Conservation (phyloP, 1,139 yeast species). For the Suhomyces panamericanus region DNA sequence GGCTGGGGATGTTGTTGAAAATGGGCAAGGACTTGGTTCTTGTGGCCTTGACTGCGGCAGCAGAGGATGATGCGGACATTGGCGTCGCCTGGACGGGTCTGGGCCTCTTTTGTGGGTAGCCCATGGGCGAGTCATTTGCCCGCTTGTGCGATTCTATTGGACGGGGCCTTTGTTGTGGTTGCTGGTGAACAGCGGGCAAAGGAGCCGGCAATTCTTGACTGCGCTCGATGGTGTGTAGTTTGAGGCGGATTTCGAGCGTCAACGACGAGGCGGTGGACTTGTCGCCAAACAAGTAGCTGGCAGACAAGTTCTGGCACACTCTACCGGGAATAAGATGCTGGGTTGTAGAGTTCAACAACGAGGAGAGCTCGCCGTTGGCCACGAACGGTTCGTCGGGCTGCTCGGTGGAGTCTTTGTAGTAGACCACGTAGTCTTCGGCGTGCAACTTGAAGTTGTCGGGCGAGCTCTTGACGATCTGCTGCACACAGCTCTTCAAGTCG, state of each 20-base stretch:
- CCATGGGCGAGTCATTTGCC: slow-evolving; percentile 9
- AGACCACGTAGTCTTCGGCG: slow-evolving; percentile 62
- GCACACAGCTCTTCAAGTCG: slow-evolving; percentile 52
- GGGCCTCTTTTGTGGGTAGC: slow-evolving; percentile 11
- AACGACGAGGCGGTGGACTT: slow-evolving; percentile 44
- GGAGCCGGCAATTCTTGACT: slow-evolving; percentile 13
- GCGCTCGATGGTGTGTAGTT: slow-evolving; percentile 48
- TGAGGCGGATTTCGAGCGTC: slow-evolving; percentile 65
- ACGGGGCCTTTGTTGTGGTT: slow-evolving; percentile 9
- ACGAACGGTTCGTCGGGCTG: slow-evolving; percentile 76
- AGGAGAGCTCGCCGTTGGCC: slow-evolving; percentile 64
- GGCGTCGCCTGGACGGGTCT: slow-evolving; percentile 7
- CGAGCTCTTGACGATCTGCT: slow-evolving; percentile 51
- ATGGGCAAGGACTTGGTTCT: slow-evolving; percentile 65
- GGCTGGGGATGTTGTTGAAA: slow-evolving; percentile 46
- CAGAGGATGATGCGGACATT: slow-evolving; percentile 18
- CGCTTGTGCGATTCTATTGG: slow-evolving; percentile 6
- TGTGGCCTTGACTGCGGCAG: slow-evolving; percentile 54
- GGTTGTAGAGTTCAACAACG: slow-evolving; percentile 31
- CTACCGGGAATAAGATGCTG: slow-evolving; percentile 60
- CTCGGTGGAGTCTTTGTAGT: slow-evolving; percentile 71
- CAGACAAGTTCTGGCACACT: slow-evolving; percentile 68
- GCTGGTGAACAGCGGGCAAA: not conserved
- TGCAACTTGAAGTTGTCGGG: slow-evolving; percentile 57
- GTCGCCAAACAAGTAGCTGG: slow-evolving; percentile 49